phyloP scores from a whole-genome alignment of 2,329 filamentous ascomycete genomes.

The Colletotrichum cuscutae region DNA sequence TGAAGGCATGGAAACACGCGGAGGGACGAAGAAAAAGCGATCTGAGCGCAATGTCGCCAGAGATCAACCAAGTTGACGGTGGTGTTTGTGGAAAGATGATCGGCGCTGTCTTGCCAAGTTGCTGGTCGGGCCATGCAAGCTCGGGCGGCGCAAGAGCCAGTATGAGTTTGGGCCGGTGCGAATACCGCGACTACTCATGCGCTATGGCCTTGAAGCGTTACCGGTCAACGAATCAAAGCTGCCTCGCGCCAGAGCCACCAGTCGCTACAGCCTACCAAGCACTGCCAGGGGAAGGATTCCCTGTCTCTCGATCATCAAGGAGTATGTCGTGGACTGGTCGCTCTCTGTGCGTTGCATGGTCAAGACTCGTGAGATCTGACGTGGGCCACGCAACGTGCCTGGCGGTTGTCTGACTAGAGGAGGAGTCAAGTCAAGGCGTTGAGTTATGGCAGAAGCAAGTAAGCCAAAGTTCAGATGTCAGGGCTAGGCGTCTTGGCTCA shows the following conservation, averaged over 20 bases:
- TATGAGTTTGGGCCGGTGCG: background rate
- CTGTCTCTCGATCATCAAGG: background rate
- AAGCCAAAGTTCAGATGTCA: conserved; percentile 11
- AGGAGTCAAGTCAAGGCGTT: conserved; percentile 13
- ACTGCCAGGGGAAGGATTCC: background rate
- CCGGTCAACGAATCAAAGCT: conserved; percentile 10
- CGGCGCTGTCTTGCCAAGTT: background rate
- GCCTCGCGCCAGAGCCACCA: background rate
- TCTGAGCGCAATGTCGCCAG: conserved; percentile 20
- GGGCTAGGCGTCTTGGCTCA: conserved; percentile 10
- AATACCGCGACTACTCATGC: background rate
- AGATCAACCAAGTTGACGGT: conserved; percentile 15
- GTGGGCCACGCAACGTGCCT: conserved; percentile 9
- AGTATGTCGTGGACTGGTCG: background rate
- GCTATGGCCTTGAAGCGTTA: conserved; percentile 2
- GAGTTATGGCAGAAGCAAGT: conserved; percentile 1
- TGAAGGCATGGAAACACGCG: background rate
- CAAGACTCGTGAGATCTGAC: conserved; percentile 12
- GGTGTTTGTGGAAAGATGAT: conserved; percentile 2
- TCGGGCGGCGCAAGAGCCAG: conserved; percentile 11
- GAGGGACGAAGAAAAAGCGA: conserved; percentile 13
- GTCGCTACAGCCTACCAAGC: background rate
- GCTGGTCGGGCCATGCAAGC: conserved; percentile 13
- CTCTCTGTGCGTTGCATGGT: background rate
- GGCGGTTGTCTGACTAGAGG: conserved; percentile 6